Evolutionary conservation across 2,329 filamentous ascomycete genomes (phyloP), one percentile per base, ranked within the genome.

Genomic region (Penicillium rolfsii): DNA sequence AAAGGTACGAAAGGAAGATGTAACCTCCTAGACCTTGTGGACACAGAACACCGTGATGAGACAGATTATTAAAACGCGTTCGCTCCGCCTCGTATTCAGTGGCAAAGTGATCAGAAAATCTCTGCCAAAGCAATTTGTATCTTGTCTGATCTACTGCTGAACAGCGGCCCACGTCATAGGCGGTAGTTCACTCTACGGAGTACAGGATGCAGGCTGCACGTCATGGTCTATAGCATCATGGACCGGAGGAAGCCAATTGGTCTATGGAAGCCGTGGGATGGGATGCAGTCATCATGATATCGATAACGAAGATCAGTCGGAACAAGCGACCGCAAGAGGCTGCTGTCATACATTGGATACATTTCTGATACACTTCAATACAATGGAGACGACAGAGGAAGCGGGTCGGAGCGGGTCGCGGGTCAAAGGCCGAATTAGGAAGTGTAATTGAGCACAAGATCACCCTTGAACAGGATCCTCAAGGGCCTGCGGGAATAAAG

Each of bases 41-140:
- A 33, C 9, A 33, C 30, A 11, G 30, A 33, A 33, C 55, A 49
- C 22, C 49, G 14, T 24, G 30, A 38, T 7, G n/a, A 38, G 30
- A 24, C 22, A 40, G 30, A 48, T 52, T 65, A 63, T 65, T 67
- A 67, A 67, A 66, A 55, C 55, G 50, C 57, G 54, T 28, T 24
- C 28, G 19, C 53, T 48, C 59, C 56, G 49, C 52, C 52, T 28
- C 35, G 26, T 33, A 61, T 45, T n/a, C 19, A 35, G 38, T 52
- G 38, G 53, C 46, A 45, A 59, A 49, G 24, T 43, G 24, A 33
- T 38, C 30, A 43, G 52, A 30, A 30, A 28, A 26, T 43, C 35
- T 52, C 8, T 55, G 22, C 41, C 9, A 30, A 4, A 45, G 40
- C 19, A 43, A 5, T 19, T 22, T 12, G n/a, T 22, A 19, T 24